phyloP scores from a whole-genome alignment of 257 asterid species.

The Mitragyna speciosa region DNA sequence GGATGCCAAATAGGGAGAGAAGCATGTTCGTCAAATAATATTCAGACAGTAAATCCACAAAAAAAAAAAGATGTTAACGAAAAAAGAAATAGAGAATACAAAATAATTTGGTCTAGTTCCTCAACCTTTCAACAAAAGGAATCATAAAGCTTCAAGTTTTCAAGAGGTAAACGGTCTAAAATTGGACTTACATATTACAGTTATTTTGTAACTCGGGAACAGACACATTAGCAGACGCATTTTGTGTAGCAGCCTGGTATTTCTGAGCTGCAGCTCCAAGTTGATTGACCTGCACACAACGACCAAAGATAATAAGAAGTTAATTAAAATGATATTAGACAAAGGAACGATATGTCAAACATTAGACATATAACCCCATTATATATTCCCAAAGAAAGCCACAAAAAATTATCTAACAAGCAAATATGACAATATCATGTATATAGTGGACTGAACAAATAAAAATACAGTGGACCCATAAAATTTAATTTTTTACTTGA shows the following conservation, averaged over 20 bases:
- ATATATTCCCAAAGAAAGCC: neutral
- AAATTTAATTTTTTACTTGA: neutral
- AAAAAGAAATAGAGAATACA: neutral
- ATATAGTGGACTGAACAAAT: neutral
- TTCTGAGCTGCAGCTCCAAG: constrained; percentile 97
- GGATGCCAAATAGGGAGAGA: neutral
- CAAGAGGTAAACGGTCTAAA: neutral
- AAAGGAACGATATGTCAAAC: neutral
- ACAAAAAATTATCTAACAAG: neutral
- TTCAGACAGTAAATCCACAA: neutral
- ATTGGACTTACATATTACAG: constrained; percentile 78
- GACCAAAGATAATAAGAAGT: constrained; percentile 4
- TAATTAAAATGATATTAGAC: neutral
- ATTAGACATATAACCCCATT: neutral
- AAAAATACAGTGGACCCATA: neutral
- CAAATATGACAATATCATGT: neutral
- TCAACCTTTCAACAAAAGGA: neutral
- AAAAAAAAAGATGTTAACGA: neutral
- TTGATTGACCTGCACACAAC: constrained; percentile 70
- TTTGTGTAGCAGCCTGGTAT: constrained; percentile 88
- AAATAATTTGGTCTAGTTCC: neutral
- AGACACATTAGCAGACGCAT: constrained; percentile 56
- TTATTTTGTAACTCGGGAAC: constrained; percentile 85
- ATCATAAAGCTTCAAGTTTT: too few species aligned
- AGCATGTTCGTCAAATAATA: neutral